Percentiles rank a stretch among this genome's conserved stretches.
phyloP scores from a whole-genome alignment of 805 yeast species.

The Pichia sporocuriosa region DNA sequence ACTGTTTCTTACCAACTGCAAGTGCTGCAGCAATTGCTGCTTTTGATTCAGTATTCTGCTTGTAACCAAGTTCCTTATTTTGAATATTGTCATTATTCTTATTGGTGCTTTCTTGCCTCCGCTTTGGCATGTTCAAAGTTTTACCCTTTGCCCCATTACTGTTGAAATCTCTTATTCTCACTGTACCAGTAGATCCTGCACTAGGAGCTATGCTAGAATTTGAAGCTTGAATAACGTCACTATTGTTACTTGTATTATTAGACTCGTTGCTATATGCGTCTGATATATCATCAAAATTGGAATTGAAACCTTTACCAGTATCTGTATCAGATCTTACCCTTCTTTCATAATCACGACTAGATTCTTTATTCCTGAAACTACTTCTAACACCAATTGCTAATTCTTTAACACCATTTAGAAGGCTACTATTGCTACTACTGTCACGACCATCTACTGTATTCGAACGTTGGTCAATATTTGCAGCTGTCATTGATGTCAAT shows the following conservation, averaged over 20 bases:
- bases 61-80: neutral
- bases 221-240: no score
- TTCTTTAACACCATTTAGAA: conserved; percentile 5
- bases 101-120: no score
- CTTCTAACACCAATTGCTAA: conserved; percentile 6
- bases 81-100: neutral
- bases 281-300: neutral
- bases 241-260: no score
- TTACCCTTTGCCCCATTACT: no score
- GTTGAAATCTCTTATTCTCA: no score
- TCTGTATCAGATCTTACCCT: conserved; percentile 1
- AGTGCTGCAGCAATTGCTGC: conserved; percentile 10
- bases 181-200: no score
- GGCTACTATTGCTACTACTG: conserved; percentile 3
- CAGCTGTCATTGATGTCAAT: neutral
- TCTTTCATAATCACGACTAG: neutral
- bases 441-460: conserved; percentile 2
- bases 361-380: conserved; percentile 1
- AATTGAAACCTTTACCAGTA: neutral
- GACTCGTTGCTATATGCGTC: no score
- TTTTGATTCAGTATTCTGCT: neutral
- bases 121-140: no score
- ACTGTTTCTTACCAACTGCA: conserved; percentile 6
- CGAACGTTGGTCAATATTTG: neutral
- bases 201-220: no score